Evolutionary conservation across 495 filamentous ascomycete species (phyloP), one percentile per base, ranked within the genome.

Genomic region (Penicillium riverlandense): DNA sequence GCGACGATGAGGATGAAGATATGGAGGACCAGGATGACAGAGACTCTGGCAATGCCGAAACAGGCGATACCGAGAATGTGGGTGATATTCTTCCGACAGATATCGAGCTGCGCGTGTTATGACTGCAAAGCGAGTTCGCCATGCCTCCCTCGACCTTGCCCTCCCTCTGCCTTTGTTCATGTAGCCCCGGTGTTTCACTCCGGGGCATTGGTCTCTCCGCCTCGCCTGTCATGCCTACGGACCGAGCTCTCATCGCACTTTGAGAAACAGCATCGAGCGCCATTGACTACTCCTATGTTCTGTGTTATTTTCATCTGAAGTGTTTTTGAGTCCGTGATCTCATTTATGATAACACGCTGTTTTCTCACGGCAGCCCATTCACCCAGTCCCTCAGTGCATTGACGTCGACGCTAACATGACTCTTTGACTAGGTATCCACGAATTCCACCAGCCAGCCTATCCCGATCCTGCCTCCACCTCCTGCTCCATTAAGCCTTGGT

Each of bases 1-100:
- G 89, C 55, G 90, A 95, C 50, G 92, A 96, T 53, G 92, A 97
- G 44, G 92, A 98, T 49, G 92, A 96, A 53, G 92, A 98, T 48
- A 83, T 87, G 78, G 86, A 89, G 41, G 90, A 90, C 54, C 84
- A 90, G 39, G 87, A 84, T 45, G 89, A 92, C 47, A 60, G 59
- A 47, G 57, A 61, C 41, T 29, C 59, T 37, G 51, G 49, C 35
- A 58, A 53, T 52, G 41, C 53, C 40, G 58, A 67, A 10, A 59
- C 66, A 44, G 64, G 62, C 47, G 75, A 78, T 43, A 60, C 69
- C 48, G 82, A 85, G 62, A 77, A 83, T 75, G 82, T 85, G 70
- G 77, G 82, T 83, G 71, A 73, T 57, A 56, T 70, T 67, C 68
- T 72, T 54, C 75, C 76, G 67, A 71, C 67, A 54, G 72, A 79